Conservation (phyloP, 2,329 filamentous ascomycete genomes). For the Pseudogymnoascus sp. region DNA sequence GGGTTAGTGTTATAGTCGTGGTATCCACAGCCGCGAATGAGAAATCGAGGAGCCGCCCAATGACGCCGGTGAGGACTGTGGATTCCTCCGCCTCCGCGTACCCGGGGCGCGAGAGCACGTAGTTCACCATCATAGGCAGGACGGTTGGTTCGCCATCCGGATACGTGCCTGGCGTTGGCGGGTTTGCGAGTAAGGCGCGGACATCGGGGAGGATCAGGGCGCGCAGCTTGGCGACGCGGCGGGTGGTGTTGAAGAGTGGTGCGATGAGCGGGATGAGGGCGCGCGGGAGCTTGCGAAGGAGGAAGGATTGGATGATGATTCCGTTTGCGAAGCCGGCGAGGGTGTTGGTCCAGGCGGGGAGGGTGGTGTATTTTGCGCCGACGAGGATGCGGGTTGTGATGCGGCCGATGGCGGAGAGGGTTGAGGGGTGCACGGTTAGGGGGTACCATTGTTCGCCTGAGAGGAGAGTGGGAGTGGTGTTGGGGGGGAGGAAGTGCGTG, state of each 20-base stretch:
- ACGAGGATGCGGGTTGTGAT: background rate
- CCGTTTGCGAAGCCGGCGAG: background rate
- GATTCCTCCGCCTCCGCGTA: background rate
- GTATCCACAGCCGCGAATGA: conserved; percentile 19
- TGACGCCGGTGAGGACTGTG: background rate
- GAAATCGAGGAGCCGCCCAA: background rate
- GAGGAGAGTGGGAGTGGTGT: too few species aligned
- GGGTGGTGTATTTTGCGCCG: background rate
- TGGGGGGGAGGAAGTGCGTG: background rate
- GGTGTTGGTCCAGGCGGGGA: background rate
- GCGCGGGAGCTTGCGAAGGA: background rate
- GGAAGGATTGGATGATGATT: background rate
- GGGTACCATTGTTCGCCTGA: background rate
- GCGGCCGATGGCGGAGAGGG: conserved; percentile 1
- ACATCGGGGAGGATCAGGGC: background rate
- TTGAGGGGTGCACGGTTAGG: background rate
- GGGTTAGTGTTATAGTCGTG: conserved; percentile 20
- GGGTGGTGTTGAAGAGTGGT: conserved; percentile 1
- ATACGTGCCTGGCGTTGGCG: background rate
- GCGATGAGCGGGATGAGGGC: background rate
- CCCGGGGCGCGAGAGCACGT: background rate
- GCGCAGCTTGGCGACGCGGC: background rate
- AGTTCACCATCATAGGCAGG: conserved; percentile 4
- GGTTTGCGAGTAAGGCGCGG: background rate
- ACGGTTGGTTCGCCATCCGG: background rate